Evolutionary conservation across 1,284 basidiomycete genomes (phyloP).

Genomic region (Farysia itapuensis): DNA sequence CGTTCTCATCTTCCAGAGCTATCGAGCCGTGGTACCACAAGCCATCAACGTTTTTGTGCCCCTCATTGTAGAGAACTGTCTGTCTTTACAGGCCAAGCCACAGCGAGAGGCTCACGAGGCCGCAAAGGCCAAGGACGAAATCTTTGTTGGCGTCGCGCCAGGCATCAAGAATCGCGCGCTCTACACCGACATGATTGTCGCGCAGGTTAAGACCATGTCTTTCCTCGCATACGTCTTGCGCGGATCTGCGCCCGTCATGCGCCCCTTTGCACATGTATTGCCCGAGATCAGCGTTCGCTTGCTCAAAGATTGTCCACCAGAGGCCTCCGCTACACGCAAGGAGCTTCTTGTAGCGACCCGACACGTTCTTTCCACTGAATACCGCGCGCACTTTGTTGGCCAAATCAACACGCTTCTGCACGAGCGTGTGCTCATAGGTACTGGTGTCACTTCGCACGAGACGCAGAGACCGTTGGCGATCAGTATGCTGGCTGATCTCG

Average conservation of each 20-base stretch:
- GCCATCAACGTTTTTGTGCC: slow-evolving; percentile 75
- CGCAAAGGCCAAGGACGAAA: slow-evolving; percentile 73
- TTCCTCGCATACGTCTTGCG: slow-evolving; percentile 90
- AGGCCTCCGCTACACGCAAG: slow-evolving; percentile 72
- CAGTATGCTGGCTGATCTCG: slow-evolving; percentile 86
- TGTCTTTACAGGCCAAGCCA: slow-evolving; percentile 69
- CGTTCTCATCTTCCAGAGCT: slow-evolving; percentile 85
- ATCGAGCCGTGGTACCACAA: slow-evolving; percentile 68
- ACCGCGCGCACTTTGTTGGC: slow-evolving; percentile 77
- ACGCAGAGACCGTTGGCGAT: slow-evolving; percentile 77
- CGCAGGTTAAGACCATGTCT: slow-evolving; percentile 83
- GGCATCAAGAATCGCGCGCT: slow-evolving; percentile 70
- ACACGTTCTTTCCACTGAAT: slow-evolving; percentile 81
- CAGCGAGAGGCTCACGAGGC: slow-evolving; percentile 81
- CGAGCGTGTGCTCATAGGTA: slow-evolving; percentile 87
- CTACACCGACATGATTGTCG: slow-evolving; percentile 85
- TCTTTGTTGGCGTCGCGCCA: slow-evolving; percentile 82
- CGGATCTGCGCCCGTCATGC: slow-evolving; percentile 70
- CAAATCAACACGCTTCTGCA: slow-evolving; percentile 89
- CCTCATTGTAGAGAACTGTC: slow-evolving; percentile 57
- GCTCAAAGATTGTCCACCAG: slow-evolving; percentile 89
- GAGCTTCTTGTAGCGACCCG: slow-evolving; percentile 91
- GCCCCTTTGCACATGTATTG: slow-evolving; percentile 78
- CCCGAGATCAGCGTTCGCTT: slow-evolving; percentile 81
- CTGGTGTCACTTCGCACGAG: slow-evolving; percentile 76